Conservation (phyloP, 2,329 filamentous ascomycete species). For the Hypomyces rosellus region DNA sequence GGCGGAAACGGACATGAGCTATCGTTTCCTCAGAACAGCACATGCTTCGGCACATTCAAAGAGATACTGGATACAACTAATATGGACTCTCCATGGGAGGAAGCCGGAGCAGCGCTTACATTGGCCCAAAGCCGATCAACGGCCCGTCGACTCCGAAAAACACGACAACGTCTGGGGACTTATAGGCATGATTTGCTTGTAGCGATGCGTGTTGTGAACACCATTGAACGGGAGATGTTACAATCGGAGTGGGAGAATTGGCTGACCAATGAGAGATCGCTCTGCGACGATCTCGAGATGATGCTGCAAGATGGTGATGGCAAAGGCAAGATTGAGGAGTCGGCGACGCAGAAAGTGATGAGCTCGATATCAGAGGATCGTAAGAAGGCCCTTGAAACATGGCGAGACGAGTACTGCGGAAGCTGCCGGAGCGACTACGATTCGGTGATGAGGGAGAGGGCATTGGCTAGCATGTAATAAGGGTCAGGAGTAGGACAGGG, state of each 20-base stretch:
- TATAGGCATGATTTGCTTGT: constrained; percentile 90
- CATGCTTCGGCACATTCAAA: constrained; percentile 57
- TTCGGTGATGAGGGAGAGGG: constrained; percentile 25
- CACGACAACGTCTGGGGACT: constrained; percentile 73
- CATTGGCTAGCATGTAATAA: constrained; percentile 16
- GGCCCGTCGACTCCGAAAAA: constrained; percentile 63
- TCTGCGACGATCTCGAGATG: constrained; percentile 59
- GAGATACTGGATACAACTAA: constrained; percentile 52
- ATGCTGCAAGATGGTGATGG: constrained; percentile 30
- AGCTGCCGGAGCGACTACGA: constrained; percentile 45
- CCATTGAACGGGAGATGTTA: constrained; percentile 78
- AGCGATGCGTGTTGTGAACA: constrained; percentile 83
- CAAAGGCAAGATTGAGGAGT: constrained; percentile 18
- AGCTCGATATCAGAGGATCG: constrained; percentile 23
- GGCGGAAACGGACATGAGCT: constrained; percentile 28
- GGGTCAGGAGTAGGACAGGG: too few relatives aligned
- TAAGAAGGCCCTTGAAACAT: constrained; percentile 36
- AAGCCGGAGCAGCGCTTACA: constrained; percentile 42
- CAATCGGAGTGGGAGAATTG: constrained; percentile 90
- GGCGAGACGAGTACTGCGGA: constrained; percentile 50
- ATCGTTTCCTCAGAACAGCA: constrained; percentile 41
- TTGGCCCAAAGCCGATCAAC: constrained; percentile 46
- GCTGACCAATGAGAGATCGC: constrained; percentile 69
- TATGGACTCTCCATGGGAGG: constrained; percentile 50
- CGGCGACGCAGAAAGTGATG: constrained; percentile 26